Evolutionary conservation across 139 green algal species (phyloP).

Genomic region (Chlamydomonas eustigma): DNA sequence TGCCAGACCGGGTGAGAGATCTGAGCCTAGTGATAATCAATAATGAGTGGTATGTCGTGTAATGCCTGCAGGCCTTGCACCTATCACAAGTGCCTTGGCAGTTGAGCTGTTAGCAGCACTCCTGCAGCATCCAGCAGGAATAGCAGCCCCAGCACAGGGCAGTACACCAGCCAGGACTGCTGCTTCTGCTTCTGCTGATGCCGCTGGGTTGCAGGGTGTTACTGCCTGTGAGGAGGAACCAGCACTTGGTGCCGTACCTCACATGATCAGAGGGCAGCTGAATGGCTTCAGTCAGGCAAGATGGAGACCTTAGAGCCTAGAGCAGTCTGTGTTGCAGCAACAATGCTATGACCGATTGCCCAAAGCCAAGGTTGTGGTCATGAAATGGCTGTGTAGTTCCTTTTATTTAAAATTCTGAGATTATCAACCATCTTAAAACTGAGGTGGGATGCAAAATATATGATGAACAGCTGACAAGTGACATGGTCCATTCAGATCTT

Average conservation of each 20-base stretch:
- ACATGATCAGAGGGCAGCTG: constrained; percentile 59
- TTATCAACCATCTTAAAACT: background rate
- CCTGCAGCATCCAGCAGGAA: constrained; percentile 66
- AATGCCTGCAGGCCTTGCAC: constrained; percentile 82
- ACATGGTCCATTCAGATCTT: background rate
- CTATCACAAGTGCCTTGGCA: constrained; percentile 81
- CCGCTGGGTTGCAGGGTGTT: background rate
- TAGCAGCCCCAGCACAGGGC: constrained; percentile 35
- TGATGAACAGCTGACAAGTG: background rate
- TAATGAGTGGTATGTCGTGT: too few species aligned
- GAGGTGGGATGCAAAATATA: background rate
- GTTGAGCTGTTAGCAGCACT: constrained; percentile 84
- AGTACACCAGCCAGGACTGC: constrained; percentile 9
- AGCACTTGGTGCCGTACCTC: constrained; percentile 74
- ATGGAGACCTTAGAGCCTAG: background rate
- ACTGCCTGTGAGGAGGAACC: background rate
- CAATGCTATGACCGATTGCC: too few species aligned
- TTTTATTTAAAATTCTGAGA: too few species aligned
- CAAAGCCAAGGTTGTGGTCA: background rate
- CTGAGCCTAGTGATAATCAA: too few species aligned
- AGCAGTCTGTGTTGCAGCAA: too few species aligned
- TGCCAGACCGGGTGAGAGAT: too few species aligned
- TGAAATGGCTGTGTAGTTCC: too few species aligned
- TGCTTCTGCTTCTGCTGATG: background rate
- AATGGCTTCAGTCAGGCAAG: constrained; percentile 25